Conservation (phyloP, 176 grass and related monocot genomes). For the Bothriochloa decipiens region DNA sequence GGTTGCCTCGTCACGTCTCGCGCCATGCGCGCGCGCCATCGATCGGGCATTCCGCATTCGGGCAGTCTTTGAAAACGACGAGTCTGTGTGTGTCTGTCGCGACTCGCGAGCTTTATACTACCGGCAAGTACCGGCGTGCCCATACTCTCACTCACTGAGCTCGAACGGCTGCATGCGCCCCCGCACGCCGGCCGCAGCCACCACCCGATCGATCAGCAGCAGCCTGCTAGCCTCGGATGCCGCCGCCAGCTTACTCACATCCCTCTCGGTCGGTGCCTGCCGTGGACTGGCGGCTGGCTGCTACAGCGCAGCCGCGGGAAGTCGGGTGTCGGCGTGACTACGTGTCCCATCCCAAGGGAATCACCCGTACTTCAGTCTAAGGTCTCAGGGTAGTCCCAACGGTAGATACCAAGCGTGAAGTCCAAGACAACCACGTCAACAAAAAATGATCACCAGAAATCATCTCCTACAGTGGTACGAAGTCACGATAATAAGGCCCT, state of each 20-base stretch:
- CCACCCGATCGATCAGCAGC: background rate
- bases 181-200: no score
- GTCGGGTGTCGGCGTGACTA: background rate
- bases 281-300: background rate
- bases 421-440: no score
- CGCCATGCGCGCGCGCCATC: background rate
- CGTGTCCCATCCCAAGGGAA: background rate
- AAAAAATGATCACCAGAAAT: no score
- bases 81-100: background rate
- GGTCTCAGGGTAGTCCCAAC: no score
- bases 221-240: no score
- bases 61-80: conserved; percentile 20
- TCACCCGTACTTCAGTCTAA: no score
- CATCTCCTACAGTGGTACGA: no score
- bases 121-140: background rate
- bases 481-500: no score
- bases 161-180: no score
- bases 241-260: background rate
- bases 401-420: no score
- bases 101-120: background rate
- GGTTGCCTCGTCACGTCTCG: background rate
- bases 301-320: background rate
- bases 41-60: no score
- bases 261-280: background rate
- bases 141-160: background rate